Evolutionary conservation across 805 yeast genomes (phyloP), one percentile per base, ranked within the genome.

Genomic region (Candida odintsovae): DNA sequence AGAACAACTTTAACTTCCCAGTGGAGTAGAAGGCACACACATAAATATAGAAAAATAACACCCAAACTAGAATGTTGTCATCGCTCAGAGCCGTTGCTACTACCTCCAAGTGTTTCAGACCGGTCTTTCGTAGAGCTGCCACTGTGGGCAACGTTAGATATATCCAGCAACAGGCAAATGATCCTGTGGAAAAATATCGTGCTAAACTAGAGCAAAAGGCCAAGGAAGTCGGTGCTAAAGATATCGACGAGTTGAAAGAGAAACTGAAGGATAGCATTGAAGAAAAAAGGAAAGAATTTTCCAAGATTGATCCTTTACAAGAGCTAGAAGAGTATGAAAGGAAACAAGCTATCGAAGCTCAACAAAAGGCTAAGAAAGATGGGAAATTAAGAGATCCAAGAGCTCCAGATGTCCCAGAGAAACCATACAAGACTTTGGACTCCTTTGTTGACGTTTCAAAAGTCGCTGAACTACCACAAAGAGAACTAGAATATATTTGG

Each of bases 401-500:
- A 20, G 66, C 63, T 41, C 64, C 75, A 6, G 61, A 62, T 8
- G 61, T 63, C 12, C 63, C 62, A 44, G 69, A 50, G 63, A 75
- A 22, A 44, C 89, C 92, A 4, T 86, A 75, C 66, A 89, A 89
- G 65, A 81, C 87, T 0, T 69, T 94, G 44, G 71, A 75, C 40
- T 79, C 90, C 1, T 92, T 71, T 63, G 64, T 94, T 37, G 90
- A 87, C 46, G 70, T 80, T 8, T 85, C 76, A 1, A 90, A 89
- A 62, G 54, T 88, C 41, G 49, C 66, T 42, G 73, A 70, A 5
- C 74, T 90, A 44, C 75, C 78, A 0, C 55, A 63, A 4, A 72
- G 76, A 50, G 95, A 88, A 57, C 70, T 92, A 43, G 95, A 86
- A 56, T 75, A 77, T 55, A 68, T 94, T 18, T 94, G 99, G 99